A percentile compares a stretch with the other conserved stretches of the same genome.
Conservation (phyloP, 176 grass and related monocot species). For the Aegilops longissima region DNA sequence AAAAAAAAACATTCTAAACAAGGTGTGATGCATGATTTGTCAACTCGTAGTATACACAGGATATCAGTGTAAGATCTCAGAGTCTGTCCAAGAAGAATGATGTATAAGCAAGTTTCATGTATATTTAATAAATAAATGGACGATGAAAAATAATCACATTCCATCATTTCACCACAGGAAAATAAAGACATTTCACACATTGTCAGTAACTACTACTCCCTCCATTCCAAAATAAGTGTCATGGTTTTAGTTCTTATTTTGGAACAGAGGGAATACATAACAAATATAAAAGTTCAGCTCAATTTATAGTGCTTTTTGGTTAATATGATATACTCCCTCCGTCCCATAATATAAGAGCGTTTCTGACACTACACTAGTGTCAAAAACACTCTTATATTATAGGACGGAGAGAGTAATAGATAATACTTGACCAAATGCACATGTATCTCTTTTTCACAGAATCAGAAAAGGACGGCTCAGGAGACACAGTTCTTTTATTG, state of each 20-base stretch:
- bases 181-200: not conserved
- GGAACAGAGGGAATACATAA: not conserved
- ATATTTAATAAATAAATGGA: not conserved
- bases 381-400: no score
- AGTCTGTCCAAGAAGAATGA: not conserved
- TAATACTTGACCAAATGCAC: not conserved
- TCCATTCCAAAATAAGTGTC: no score
- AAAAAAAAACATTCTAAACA: not conserved
- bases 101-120: not conserved
- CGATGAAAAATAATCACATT: not conserved
- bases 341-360: no score
- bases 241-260: no score
- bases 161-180: not conserved
- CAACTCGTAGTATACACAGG: not conserved
- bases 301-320: not conserved
- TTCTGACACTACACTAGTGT: no score
- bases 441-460: not conserved
- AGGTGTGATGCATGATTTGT: not conserved
- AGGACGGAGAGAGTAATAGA: no score
- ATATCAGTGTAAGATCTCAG: not conserved
- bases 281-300: not conserved
- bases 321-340: not conserved
- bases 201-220: not conserved
- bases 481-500: not conserved
- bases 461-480: slow-evolving; percentile 1